Base-by-base conservation (phyloP, 257 asterid species). In the Penstemon barbatus region DNA sequence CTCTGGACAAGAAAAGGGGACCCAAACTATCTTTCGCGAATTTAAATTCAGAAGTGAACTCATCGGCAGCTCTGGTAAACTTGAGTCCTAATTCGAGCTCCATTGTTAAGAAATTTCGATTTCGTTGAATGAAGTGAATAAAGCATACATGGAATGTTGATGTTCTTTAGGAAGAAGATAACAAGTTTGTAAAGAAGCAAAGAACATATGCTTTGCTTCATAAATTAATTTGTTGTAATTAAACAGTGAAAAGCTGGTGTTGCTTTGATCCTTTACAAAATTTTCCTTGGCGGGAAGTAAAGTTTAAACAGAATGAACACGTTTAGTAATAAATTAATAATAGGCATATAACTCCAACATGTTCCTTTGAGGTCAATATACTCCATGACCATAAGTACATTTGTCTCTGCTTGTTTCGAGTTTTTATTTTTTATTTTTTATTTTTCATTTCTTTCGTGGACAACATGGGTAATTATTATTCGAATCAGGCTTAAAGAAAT, bases 191-290 rank as follows among this genome's bases (percentile, higher is more conserved):
- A 39, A 45, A 68, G 54, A 58, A 61, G 84, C 41, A 86, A 86
- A 74, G 96, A 50, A 83, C 68, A 78, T 75, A 80, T 90, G 63
- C 96, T 74, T 90, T 83, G 82, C 96, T 86, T 88, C 78, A 69
- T 55, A 25, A 25, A 1, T 73, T 38, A 15, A 57, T 18, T 59
- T 66, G 57, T 8, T n/a, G 41, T 15, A 12, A 25, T 36, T 6
- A 65, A 56, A 41, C 2, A 62, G 33, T 25, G 33, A 25, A 25
- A 0, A 25, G 33, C 33, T 25, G 33, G 33, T 25, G 68, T 62
- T 62, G 55, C 68, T 62, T 62, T 63, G 68, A 10, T 44, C 12
- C 38, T 63, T 63, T 8, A 18, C 5, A 2, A 15, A 49, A 36
- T 25, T 25, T 25, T 25, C 12, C 36, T 1, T 61, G 66, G 66